Evolutionary conservation across 2,329 filamentous ascomycete species (phyloP), one percentile per base, ranked within the genome.

Genomic region (Trichophyton benhamiae): DNA sequence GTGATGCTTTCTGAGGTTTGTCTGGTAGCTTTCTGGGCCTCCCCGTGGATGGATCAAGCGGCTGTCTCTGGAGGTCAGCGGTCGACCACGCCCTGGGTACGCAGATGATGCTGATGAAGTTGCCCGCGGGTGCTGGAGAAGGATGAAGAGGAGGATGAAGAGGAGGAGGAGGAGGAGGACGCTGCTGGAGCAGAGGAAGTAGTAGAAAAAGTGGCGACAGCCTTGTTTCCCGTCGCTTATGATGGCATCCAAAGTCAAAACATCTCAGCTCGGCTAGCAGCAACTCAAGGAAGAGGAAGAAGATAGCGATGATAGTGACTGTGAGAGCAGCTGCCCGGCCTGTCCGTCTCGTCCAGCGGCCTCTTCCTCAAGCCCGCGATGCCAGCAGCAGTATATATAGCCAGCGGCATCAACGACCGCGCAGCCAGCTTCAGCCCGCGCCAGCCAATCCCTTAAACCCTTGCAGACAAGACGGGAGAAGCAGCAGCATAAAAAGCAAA

Each of bases 211-310:
- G 49, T 30, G 22, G 46, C 46, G 49, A 44, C 22, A 25, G 49
- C 41, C 41, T 44, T 44, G 41, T 17, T 20, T 44, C 41, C n/a
- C n/a, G 13, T 44, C n/a, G 6, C 13, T 30, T 53, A 53, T 53
- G 49, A 53, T 53, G 49, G 13, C 49, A 53, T 53, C 48, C 22
- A 53, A 30, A 53, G 49, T 53, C 49, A 53, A 53, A 53, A 22
- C 27, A 22, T 22, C 22, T 53, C 49, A 22, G 22, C 49, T 53
- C 49, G 49, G 49, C 27, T 53, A 30, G 27, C 6, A 30, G 27
- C 6, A 30, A 30, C 27, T 30, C 27, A 53, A 44, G 9, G 33
- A 38, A 13, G 33, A 38, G 11, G 11, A 11, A 38, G 11, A 13
- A 13, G 9, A 44, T 20, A 44, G 13, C 3, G 15, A 44, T 7